Evolutionary conservation across 495 filamentous ascomycete species (phyloP).

Genomic region (Neurospora africana): DNA sequence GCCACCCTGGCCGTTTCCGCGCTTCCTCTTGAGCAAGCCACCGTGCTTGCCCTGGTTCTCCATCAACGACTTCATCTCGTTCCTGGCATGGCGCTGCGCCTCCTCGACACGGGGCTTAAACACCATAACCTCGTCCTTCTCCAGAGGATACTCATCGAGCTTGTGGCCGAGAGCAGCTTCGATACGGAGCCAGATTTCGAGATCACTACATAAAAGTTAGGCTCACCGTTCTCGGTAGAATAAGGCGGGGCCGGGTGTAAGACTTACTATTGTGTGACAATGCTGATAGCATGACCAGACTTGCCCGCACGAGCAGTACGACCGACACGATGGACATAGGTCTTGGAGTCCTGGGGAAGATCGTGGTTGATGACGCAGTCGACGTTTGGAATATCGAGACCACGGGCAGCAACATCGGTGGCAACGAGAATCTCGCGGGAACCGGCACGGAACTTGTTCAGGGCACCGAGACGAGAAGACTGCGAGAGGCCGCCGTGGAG

Average conservation of each 20-base stretch:
- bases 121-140: conserved; percentile 83
- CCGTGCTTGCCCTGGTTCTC: conserved; percentile 64
- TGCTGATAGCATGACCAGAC: conserved; percentile 65
- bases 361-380: conserved; percentile 86
- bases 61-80: conserved; percentile 72
- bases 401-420: conserved; percentile 88
- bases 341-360: conserved; percentile 72
- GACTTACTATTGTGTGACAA: conserved; percentile 71
- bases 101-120: conserved; percentile 68
- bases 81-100: conserved; percentile 71
- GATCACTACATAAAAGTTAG: conserved; percentile 36
- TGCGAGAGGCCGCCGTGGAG: conserved; percentile 86
- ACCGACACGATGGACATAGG: conserved; percentile 90
- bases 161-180: conserved; percentile 73
- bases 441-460: conserved; percentile 75
- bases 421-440: conserved; percentile 80
- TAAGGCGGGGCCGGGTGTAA: not conserved
- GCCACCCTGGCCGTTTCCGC: conserved; percentile 18
- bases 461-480: conserved; percentile 66
- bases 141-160: conserved; percentile 51
- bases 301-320: conserved; percentile 87
- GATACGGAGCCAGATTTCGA: conserved; percentile 77
- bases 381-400: conserved; percentile 88
- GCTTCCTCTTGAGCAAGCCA: conserved; percentile 44
- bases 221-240: not conserved